Evolutionary conservation across 495 filamentous ascomycete genomes (phyloP).

Genomic region (Aspergillus heteromorphus): DNA sequence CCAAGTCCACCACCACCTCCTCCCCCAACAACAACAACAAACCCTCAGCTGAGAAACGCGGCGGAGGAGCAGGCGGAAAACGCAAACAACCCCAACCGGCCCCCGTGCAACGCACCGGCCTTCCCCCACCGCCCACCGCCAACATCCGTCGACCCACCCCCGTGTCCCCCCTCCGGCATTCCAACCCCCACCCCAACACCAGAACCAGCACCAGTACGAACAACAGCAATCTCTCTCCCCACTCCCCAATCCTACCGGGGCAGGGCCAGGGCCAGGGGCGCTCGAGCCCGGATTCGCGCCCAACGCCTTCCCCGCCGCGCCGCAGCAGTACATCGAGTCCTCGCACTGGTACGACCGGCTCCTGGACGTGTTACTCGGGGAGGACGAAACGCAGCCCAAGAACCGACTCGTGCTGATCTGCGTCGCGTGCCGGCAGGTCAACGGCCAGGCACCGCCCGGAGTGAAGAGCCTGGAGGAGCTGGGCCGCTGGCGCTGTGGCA

Average conservation of each 20-base stretch:
- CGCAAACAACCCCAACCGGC: slow-evolving; percentile 18
- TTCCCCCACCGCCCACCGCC: slow-evolving; percentile 78
- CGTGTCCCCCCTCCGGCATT: no score
- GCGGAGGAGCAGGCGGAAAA: slow-evolving; percentile 12
- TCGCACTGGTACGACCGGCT: slow-evolving; percentile 91
- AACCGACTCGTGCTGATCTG: slow-evolving; percentile 91
- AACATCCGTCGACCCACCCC: slow-evolving; percentile 59
- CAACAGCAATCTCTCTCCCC: slow-evolving; percentile 8
- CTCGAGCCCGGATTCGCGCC: slow-evolving; percentile 54
- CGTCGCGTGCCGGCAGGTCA: slow-evolving; percentile 75
- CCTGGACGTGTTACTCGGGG: slow-evolving; percentile 84
- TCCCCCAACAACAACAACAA: no score
- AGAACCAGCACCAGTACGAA: no score
- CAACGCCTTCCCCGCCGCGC: slow-evolving; percentile 48
- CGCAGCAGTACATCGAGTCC: slow-evolving; percentile 40
- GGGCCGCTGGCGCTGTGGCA: slow-evolving; percentile 83
- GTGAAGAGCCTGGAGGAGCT: slow-evolving; percentile 71
- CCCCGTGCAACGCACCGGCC: slow-evolving; percentile 46
- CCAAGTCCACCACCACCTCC: slow-evolving; percentile 19
- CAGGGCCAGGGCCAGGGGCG: no score
- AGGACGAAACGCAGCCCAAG: slow-evolving; percentile 89
- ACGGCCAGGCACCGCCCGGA: slow-evolving; percentile 92
- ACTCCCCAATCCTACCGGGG: no score
- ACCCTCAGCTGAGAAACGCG: slow-evolving; percentile 19
- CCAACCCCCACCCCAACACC: no score